A percentile compares a stretch with the other conserved stretches of the same genome.
Conservation (phyloP, 768 basidiomycete genomes). For the Suillus occidentalis region DNA sequence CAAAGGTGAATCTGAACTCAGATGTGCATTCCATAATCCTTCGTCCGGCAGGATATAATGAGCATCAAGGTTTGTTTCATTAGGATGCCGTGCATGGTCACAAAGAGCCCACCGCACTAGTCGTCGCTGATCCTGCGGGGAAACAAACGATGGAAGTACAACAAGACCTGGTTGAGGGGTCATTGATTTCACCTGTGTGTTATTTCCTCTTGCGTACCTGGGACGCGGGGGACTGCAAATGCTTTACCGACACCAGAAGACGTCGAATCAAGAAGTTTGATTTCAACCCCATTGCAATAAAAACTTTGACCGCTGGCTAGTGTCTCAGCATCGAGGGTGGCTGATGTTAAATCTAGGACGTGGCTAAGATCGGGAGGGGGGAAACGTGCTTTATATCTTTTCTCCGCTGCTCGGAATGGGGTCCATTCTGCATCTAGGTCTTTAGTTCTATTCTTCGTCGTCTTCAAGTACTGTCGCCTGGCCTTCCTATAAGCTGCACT, state of each 20-base stretch:
- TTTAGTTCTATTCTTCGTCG: constrained; percentile 52
- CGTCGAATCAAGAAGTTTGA: not conserved
- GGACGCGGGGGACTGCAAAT: constrained; percentile 42
- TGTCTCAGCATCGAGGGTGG: constrained; percentile 41
- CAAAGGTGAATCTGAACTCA: constrained; percentile 38
- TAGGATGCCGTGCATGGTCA: constrained; percentile 75
- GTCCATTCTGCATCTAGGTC: constrained; percentile 61
- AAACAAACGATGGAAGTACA: constrained; percentile 74
- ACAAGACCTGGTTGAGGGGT: constrained; percentile 70
- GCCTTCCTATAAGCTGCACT: constrained; percentile 61
- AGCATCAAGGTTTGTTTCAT: constrained; percentile 86
- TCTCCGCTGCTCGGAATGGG: constrained; percentile 75
- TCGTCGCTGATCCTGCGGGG: constrained; percentile 58
- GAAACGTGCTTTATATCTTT: constrained; percentile 75
- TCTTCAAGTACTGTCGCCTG: constrained; percentile 54
- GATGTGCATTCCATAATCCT: constrained; percentile 75
- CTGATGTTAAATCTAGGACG: constrained; percentile 67
- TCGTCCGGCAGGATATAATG: constrained; percentile 77
- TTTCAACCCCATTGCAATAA: constrained; percentile 34
- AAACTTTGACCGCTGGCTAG: constrained; percentile 50
- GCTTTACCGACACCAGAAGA: constrained; percentile 8
- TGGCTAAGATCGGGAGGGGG: constrained; percentile 71
- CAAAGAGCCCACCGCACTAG: constrained; percentile 73
- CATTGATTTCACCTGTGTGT: not conserved
- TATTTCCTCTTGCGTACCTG: not conserved